These are phyloP conservation scores for Lablab purpureus DNA, from an alignment of 306 rosid genomes.

Conservation along the genomic window DNA sequence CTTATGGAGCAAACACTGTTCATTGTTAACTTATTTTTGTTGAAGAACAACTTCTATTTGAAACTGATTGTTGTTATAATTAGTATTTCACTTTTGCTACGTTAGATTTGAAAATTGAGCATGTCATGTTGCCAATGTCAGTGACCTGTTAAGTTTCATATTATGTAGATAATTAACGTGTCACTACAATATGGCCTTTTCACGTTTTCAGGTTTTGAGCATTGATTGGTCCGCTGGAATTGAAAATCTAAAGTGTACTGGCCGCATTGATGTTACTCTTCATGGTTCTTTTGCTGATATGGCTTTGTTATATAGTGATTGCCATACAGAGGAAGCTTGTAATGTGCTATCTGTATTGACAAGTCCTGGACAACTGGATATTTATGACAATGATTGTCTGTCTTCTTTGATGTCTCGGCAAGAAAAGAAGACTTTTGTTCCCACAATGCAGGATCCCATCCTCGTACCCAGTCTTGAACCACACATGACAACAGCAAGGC, in stretches of 20 bases:
- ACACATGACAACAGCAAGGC: conserved; percentile 67
- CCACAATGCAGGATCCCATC: conserved; percentile 60
- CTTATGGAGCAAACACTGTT: conserved; percentile 31
- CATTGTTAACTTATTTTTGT: conserved; percentile 30
- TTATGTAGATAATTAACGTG: conserved; percentile 18
- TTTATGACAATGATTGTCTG: conserved; percentile 62
- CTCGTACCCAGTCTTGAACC: conserved; percentile 80
- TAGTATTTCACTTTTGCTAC: conserved; percentile 28
- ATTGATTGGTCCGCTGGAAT: conserved; percentile 84
- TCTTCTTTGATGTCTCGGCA: conserved; percentile 62
- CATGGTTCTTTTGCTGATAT: conserved; percentile 89
- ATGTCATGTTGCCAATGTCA: conserved; percentile 2
- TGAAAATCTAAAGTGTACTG: conserved; percentile 70
- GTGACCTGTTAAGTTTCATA: conserved; percentile 31
- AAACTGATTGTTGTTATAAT: conserved; percentile 30
- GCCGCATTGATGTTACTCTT: conserved; percentile 69
- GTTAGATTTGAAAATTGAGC: conserved; percentile 19
- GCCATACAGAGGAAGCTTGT: conserved; percentile 52
- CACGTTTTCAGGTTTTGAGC: conserved; percentile 69
- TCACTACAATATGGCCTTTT: conserved; percentile 37
- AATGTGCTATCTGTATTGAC: conserved; percentile 70
- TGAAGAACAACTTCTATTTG: conserved; percentile 22
- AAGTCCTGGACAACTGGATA: conserved; percentile 81
- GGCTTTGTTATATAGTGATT: conserved; percentile 60
- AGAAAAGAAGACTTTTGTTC: conserved; percentile 52